These are phyloP conservation scores for Pontederia crassipes DNA, from an alignment of 176 grass and related monocot species.

Conservation along the genomic window DNA sequence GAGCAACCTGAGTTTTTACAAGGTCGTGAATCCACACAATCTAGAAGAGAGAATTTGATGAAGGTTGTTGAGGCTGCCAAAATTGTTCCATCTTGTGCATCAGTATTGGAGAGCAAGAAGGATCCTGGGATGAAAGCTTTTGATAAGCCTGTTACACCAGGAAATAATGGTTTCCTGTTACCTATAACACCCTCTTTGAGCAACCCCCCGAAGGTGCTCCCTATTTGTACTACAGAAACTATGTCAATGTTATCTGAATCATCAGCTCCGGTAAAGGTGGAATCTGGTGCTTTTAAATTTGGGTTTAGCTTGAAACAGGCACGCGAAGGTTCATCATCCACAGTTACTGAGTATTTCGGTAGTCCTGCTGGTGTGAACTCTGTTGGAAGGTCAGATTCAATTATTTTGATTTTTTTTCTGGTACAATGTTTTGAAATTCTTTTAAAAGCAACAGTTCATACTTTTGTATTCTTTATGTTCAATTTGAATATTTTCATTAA, in stretches of 20 bases:
- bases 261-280: neutral
- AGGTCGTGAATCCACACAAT: neutral
- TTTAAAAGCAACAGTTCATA: no score
- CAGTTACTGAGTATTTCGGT: neutral
- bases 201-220: neutral
- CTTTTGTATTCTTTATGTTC: no score
- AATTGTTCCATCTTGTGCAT: conserved; percentile 8
- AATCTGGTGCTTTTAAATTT: neutral
- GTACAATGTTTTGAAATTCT: neutral
- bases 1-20: conserved; percentile 6
- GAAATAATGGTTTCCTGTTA: neutral
- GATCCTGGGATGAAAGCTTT: conserved; percentile 9
- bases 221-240: neutral
- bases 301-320: neutral
- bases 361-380: neutral
- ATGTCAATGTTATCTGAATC: neutral
- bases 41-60: conserved; percentile 12
- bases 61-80: conserved; percentile 14
- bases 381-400: neutral
- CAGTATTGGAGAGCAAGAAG: conserved; percentile 19
- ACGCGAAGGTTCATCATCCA: neutral
- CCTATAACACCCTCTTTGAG: neutral
- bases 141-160: neutral
- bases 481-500: no score
- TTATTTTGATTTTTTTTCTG: neutral